Conservation (phyloP, 345 rosid genomes). For the Eucalyptus albens region DNA sequence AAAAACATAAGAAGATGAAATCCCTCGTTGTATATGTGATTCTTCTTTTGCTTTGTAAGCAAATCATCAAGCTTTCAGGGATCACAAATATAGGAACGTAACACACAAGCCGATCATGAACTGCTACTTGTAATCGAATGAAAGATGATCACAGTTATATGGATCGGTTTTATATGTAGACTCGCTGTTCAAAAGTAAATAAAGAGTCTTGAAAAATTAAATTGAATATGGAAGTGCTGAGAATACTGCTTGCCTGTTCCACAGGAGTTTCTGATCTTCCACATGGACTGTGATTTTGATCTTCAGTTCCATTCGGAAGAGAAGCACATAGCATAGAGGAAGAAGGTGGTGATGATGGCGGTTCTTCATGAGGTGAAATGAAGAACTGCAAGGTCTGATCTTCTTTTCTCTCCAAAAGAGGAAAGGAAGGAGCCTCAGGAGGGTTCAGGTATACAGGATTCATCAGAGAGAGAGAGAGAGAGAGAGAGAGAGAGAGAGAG, state of each 20-base stretch:
- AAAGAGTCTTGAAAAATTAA: not conserved
- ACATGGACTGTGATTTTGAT: not conserved
- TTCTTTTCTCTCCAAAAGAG: conserved; percentile 3
- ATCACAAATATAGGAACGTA: not conserved
- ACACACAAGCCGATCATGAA: not conserved
- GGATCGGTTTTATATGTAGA: not conserved
- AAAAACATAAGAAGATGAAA: not conserved
- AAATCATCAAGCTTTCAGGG: not conserved
- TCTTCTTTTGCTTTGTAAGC: not conserved
- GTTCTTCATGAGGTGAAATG: not conserved
- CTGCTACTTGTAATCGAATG: not conserved
- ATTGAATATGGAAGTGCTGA: not conserved
- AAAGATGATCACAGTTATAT: not conserved
- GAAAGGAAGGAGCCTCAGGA: conserved; percentile 4
- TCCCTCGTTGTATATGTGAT: not conserved
- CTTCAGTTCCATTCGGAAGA: not conserved
- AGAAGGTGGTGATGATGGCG: not conserved
- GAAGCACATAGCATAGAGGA: not conserved
- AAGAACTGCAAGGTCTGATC: conserved; percentile 1
- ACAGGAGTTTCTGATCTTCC: not conserved
- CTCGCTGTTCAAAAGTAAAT: not conserved
- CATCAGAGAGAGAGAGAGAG: not conserved
- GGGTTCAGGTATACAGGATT: conserved; percentile 16
- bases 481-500: not conserved
- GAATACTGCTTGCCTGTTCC: not conserved